A percentile compares a stretch with the other conserved stretches of the same genome.
Evolutionary conservation across 805 yeast genomes (phyloP).

Genomic region (Wickerhamomyces sydowiorum): DNA sequence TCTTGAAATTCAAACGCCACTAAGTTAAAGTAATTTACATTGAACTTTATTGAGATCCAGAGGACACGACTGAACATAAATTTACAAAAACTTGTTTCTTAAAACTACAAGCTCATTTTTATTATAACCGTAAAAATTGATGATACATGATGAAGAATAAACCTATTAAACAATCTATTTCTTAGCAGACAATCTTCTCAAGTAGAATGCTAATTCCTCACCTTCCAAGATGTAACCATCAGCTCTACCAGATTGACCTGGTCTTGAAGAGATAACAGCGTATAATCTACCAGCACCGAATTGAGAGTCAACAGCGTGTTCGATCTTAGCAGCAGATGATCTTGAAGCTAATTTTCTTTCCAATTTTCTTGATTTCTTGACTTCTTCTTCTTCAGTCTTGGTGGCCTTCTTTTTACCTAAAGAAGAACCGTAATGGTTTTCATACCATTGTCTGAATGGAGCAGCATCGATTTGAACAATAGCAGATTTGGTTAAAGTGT

Average conservation of each 20-base stretch:
- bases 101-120: slow-evolving; percentile 1
- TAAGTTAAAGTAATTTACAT: too few relatives aligned
- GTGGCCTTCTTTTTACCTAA: slow-evolving; percentile 77
- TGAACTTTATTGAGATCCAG: too few relatives aligned
- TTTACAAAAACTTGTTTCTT: background rate
- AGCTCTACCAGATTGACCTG: slow-evolving; percentile 99
- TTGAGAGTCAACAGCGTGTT: slow-evolving; percentile 89
- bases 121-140: slow-evolving; percentile 6
- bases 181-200: slow-evolving; percentile 99
- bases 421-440: slow-evolving; percentile 93
- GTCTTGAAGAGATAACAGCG: slow-evolving; percentile 98
- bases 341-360: slow-evolving; percentile 93
- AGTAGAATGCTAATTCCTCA: slow-evolving; percentile 99
- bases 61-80: too few relatives aligned
- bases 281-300: slow-evolving; percentile 98
- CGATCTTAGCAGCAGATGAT: slow-evolving; percentile 79
- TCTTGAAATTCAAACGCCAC: too few relatives aligned
- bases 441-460: slow-evolving; percentile 99
- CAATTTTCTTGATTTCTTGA: slow-evolving; percentile 67
- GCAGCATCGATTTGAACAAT: slow-evolving; percentile 99
- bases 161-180: slow-evolving; percentile 50
- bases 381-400: slow-evolving; percentile 48
- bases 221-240: slow-evolving; percentile 99
- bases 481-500: slow-evolving; percentile 98
- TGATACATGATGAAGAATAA: slow-evolving; percentile 18